Evolutionary conservation across 345 rosid species (phyloP).

Genomic region (Populus deltoides): DNA sequence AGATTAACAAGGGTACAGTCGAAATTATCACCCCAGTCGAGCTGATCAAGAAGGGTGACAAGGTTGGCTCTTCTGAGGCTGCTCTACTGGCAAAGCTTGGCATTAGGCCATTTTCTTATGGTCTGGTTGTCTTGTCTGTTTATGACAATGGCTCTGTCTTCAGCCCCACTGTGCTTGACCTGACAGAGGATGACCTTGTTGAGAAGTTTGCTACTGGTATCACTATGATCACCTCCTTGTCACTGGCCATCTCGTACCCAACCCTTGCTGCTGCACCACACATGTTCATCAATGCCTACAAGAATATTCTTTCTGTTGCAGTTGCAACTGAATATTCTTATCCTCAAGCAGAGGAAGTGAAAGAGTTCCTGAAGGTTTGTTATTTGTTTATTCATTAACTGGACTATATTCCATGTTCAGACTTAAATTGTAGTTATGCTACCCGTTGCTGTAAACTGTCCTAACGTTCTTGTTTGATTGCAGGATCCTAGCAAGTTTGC

Average conservation of each 20-base stretch:
- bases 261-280: conserved; percentile 85
- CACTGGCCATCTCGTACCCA: conserved; percentile 83
- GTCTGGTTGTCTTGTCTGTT: conserved; percentile 66
- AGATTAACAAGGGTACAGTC: conserved; percentile 98
- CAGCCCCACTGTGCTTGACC: conserved; percentile 80
- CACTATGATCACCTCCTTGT: conserved; percentile 61
- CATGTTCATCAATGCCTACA: conserved; percentile 87
- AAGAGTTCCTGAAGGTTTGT: conserved; percentile 72
- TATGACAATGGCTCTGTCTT: conserved; percentile 86
- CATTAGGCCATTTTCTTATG: conserved; percentile 89
- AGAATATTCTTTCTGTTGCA: conserved; percentile 70
- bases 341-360: conserved; percentile 80
- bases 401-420: background rate
- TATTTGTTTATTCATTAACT: background rate
- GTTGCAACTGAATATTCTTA: conserved; percentile 69
- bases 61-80: conserved; percentile 96
- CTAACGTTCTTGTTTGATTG: background rate
- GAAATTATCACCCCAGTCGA: conserved; percentile 94
- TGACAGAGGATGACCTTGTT: conserved; percentile 75
- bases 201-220: conserved; percentile 78
- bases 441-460: background rate
- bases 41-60: conserved; percentile 91
- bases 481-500: conserved; percentile 89
- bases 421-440: background rate
- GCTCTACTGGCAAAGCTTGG: conserved; percentile 87